Evolutionary conservation across 345 rosid species (phyloP).

Genomic region (Anastatica hierochuntica): DNA sequence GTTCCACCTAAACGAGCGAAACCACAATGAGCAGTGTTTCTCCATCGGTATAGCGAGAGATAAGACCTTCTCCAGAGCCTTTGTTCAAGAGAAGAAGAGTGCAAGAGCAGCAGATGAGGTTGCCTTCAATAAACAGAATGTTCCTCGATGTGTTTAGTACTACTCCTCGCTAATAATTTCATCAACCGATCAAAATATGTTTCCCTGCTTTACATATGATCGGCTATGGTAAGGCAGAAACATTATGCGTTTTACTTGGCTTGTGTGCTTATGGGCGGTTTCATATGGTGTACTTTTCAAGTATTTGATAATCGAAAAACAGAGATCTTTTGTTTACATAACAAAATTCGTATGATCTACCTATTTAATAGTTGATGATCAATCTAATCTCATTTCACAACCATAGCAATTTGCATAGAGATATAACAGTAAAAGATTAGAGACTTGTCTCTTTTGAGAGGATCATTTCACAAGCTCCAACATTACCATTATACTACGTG

Average conservation of each 20-base stretch:
- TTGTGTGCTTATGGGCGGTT: no score
- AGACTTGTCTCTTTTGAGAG: background rate
- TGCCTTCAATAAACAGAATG: conserved; percentile 51
- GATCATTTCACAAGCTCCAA: no score
- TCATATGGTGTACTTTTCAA: no score
- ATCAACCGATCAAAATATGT: conserved; percentile 1
- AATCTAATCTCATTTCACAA: no score
- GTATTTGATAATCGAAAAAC: background rate
- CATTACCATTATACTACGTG: no score
- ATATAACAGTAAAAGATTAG: background rate
- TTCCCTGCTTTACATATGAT: no score
- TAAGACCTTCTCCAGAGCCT: no score
- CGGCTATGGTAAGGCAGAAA: conserved; percentile 1
- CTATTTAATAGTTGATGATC: conserved; percentile 2
- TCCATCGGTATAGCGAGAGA: no score
- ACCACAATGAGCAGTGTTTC: no score
- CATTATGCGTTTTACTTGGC: conserved; percentile 11
- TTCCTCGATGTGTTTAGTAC: conserved; percentile 31
- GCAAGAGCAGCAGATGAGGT: conserved; percentile 60
- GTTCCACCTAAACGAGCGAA: no score
- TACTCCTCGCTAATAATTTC: conserved; percentile 48
- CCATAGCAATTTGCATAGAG: no score
- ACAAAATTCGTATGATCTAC: background rate
- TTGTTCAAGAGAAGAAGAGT: conserved; percentile 54
- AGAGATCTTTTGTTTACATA: background rate